A percentile compares a stretch with the other conserved stretches of the same genome.
These are phyloP conservation scores for Trichoderma sp. DNA, from an alignment of 2,329 filamentous ascomycete genomes.

Conservation along the genomic window DNA sequence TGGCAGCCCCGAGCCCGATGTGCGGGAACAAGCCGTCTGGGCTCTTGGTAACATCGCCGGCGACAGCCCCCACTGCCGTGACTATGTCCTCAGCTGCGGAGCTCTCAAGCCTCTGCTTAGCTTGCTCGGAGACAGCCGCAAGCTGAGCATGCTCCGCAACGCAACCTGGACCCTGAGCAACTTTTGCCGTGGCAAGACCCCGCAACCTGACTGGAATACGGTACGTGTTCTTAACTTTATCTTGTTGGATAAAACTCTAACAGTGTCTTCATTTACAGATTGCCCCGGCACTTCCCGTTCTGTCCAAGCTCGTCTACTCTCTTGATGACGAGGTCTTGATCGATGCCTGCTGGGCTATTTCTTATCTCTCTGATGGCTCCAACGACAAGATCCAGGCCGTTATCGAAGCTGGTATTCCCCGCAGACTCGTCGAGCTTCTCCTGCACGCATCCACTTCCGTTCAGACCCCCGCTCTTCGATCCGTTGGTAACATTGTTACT, in stretches of 20 bases:
- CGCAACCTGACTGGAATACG: conserved; percentile 95
- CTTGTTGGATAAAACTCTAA: neutral
- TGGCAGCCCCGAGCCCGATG: conserved; percentile 93
- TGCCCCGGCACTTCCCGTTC: conserved; percentile 86
- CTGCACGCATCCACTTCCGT: conserved; percentile 99
- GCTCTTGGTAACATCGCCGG: conserved; percentile 97
- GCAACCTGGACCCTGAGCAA: conserved; percentile 99
- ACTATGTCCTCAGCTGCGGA: conserved; percentile 90
- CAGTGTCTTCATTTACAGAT: conserved; percentile 58
- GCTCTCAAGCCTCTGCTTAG: conserved; percentile 86
- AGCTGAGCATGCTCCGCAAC: conserved; percentile 98
- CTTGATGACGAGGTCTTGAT: conserved; percentile 97
- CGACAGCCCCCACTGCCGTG: conserved; percentile 94
- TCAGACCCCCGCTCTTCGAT: conserved; percentile 93
- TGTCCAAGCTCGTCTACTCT: conserved; percentile 97
- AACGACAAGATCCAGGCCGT: conserved; percentile 99
- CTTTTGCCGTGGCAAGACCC: conserved; percentile 99
- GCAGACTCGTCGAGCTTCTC: conserved; percentile 90
- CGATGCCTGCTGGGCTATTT: conserved; percentile 99
- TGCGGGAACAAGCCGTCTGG: conserved; percentile 97
- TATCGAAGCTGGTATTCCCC: conserved; percentile 96
- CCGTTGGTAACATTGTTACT: conserved; percentile 97
- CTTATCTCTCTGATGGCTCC: conserved; percentile 93
- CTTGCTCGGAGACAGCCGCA: conserved; percentile 93
- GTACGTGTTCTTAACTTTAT: conserved; percentile 53